Base-by-base conservation (phyloP, 2,329 filamentous ascomycete genomes). In the Penicillium sp. region DNA sequence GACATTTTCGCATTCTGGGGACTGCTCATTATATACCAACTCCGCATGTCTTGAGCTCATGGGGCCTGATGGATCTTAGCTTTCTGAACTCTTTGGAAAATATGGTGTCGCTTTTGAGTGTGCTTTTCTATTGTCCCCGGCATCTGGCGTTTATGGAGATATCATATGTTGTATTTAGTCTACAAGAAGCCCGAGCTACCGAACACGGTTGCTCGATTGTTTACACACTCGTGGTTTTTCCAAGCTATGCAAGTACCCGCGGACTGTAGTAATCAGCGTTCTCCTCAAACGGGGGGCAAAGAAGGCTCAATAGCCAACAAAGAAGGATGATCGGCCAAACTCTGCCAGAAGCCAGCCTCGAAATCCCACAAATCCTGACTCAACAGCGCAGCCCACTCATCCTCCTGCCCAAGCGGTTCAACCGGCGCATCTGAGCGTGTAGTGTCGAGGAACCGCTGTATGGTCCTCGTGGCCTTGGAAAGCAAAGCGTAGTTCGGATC, bases 321-420 rank as follows among this genome's bases (percentile, higher is more conserved):
- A 16, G 60, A 64, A 7, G 65, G 66, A 49, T 67, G 66, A 54
- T 67, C 66, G 14, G 66, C 64, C 45, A 68, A 27, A 43, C 55
- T 62, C 44, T 66, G 58, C 66, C 63, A 68, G 34, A 67, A 68
- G 3, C 58, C 64, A 39, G 60, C 58, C 53, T 68, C 65, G 21
- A 63, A 66, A 55, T 68, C 66, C 65, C 60, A 67, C 32, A 62
- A 32, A 55, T 67, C 60, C 31, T 62, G 58, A 21, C 60, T 60
- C 39, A 65, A 44, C 18, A 66, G 43, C 6, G 56, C 56, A 11
- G 65, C 55, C 64, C 63, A 67, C 43, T 63, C 65, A 24, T 63
- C 56, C 31, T 60, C 59, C 14, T 60, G 57, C 7, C 56, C 54
- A 7, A 47, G 40, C 16, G 40, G 5, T n/a, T 59, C 56, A 13